Evolutionary conservation across 306 rosid genomes (phyloP).

Genomic region (Canavalia gladiata): DNA sequence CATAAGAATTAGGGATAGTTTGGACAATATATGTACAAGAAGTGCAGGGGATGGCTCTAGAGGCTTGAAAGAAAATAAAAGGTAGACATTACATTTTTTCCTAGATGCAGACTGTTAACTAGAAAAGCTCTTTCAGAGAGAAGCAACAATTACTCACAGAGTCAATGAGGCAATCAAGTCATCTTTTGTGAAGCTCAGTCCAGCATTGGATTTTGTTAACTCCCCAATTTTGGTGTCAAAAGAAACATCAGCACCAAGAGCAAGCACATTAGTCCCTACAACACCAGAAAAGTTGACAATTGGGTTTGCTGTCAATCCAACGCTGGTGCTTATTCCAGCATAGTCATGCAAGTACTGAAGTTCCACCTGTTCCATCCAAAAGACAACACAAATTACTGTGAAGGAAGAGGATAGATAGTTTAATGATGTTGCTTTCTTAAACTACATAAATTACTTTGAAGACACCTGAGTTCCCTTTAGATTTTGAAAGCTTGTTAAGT

Average conservation of each 20-base stretch:
- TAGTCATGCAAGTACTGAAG: constrained; percentile 89
- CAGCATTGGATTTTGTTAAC: constrained; percentile 79
- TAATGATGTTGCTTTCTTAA: background rate
- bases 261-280: constrained; percentile 69
- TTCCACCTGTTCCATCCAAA: constrained; percentile 72
- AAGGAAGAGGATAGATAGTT: constrained; percentile 14
- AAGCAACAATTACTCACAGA: constrained; percentile 65
- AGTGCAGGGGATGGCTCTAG: background rate
- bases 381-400: background rate
- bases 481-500: background rate
- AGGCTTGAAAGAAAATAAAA: background rate
- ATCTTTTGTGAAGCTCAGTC: constrained; percentile 67
- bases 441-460: background rate
- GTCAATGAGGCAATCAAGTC: constrained; percentile 83
- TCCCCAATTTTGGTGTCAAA: constrained; percentile 78
- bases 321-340: constrained; percentile 83
- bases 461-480: background rate
- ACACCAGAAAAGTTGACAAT: constrained; percentile 87
- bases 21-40: background rate
- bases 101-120: constrained; percentile 13
- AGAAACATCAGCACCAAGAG: constrained; percentile 87
- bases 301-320: constrained; percentile 96
- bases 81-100: background rate
- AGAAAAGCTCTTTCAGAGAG: background rate
- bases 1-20: background rate